These are phyloP conservation scores for Irpex sp. DNA, from an alignment of 1,284 basidiomycete genomes.

Conservation along the genomic window DNA sequence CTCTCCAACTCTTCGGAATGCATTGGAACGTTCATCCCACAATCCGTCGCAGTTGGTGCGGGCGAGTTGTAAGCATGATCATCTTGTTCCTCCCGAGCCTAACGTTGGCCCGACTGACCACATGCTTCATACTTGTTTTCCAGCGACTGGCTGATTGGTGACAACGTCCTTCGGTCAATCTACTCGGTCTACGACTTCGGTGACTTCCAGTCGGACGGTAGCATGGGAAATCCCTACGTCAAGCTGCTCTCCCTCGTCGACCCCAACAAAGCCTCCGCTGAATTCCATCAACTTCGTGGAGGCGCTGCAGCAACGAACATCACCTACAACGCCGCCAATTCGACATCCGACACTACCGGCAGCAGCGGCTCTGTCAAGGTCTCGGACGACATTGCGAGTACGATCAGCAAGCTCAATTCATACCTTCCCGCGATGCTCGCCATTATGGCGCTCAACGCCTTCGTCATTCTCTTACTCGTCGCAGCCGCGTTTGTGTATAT, in stretches of 20 bases:
- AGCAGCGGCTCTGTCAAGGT: conserved; percentile 42
- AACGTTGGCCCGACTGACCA: not conserved
- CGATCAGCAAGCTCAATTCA: conserved; percentile 55
- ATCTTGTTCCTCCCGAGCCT: not conserved
- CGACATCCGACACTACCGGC: conserved; percentile 10
- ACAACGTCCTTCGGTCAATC: conserved; percentile 77
- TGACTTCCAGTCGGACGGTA: conserved; percentile 59
- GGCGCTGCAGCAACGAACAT: conserved; percentile 60
- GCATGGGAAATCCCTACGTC: conserved; percentile 73
- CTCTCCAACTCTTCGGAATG: conserved; percentile 46
- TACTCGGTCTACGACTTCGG: conserved; percentile 88
- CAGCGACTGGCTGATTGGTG: conserved; percentile 80
- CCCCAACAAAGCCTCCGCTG: conserved; percentile 61
- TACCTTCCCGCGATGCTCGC: conserved; percentile 69
- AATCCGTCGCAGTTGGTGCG: conserved; percentile 46
- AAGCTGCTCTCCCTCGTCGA: conserved; percentile 67
- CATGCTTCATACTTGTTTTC: not conserved
- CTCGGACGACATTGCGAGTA: conserved; percentile 51
- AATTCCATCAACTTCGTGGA: conserved; percentile 66
- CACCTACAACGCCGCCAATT: conserved; percentile 57
- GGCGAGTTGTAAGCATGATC: conserved; percentile 56
- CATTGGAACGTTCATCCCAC: conserved; percentile 71
- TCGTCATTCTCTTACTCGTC: conserved; percentile 56
- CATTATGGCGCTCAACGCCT: conserved; percentile 68
- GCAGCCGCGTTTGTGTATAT: conserved; percentile 48